Evolutionary conservation across 768 basidiomycete species (phyloP), one percentile per base, ranked within the genome.

Genomic region (Tulasnella sp.): DNA sequence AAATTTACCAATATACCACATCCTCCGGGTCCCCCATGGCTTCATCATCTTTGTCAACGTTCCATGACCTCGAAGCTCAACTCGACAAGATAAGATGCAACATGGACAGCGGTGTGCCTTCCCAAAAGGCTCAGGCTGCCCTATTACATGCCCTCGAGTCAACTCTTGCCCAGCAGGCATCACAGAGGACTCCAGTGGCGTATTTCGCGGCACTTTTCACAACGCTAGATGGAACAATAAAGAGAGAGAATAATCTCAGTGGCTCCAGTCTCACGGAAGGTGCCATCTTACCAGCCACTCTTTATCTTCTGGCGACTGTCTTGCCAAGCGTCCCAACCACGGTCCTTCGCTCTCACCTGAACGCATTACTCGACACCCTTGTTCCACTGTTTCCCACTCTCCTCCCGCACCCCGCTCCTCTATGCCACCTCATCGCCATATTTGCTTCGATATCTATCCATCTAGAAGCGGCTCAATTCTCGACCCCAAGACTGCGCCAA

Each of bases 121-220:
- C 96, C 77, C 95, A 98, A 82, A 92, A 92, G 79, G 86, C 90
- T 72, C 94, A 95, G 5, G 96, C 95, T 34, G 87, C 86, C 62
- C 86, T 98, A 29, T 85, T 98, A 59, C 81, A 84, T 72, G 95
- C 94, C 2, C 83, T 98, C 76, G 96, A 98, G 80, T 85, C 88
- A 17, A 92, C 89, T 44, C 86, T 89, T 76, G 81, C 84, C 75
- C 90, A 92, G 76, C 89, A 90, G 76, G 82, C 82, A 74, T 83
- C 89, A 8, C 88, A 90, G 69, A 80, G 82, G 44, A 85, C 90
- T 8, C 85, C 95, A 7, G 94, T 94, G 1, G 96, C 97, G 36
- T 98, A 98, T 82, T 97, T 95, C 80, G 92, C 94, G n/a, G 90
- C 91, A 3, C 84, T 96, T 73, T 82, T 93, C 65, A 94, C 93